Base-by-base conservation (phyloP, 441 rosid species). In the Lepidium campestre region DNA sequence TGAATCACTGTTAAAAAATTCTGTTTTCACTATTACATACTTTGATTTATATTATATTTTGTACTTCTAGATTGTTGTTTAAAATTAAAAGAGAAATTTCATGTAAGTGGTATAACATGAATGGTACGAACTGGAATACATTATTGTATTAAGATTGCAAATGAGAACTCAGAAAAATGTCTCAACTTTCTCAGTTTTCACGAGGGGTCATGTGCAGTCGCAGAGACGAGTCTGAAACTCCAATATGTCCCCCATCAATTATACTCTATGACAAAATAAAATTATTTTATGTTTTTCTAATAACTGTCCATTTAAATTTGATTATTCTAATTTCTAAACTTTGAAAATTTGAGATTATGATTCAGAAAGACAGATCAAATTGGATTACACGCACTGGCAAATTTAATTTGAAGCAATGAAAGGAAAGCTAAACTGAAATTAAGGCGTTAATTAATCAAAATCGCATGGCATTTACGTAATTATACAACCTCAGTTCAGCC, bases 201-300 rank as follows among this genome's bases (percentile, higher is more conserved):
- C 70, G 71, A 64, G 74, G 31, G 31, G 48, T 61, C 68, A 62
- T 70, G 74, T 69, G 75, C 37, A 29, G n/a, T n/a, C n/a, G n/a
- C n/a, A n/a, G n/a, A n/a, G 18, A 56, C 52, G 53, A 64, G 29
- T 31, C 46, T 29, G 29, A 57, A 65, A 49, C 71, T 71, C 65
- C 70, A 63, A 5, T 71, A 15, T 63, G 59, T 71, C 42, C 34
- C 75, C 42, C 36, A 37, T 41, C n/a, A 36, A 29, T 12, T 27
- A 67, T 44, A 23, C 32, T 64, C 2, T 15, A 7, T 7, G 8
- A 13, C 14, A 14, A 29, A 10, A 27, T n/a, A 40, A 9, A 40
- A 3, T 9, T 29, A 2, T 45, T 9, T 0, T 19, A 7, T 47
- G 0, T 39, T 39, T 19, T 35, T 55, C 19, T 20, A 4, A 50